Conservation (phyloP, 225 moss, liverwort and hornwort genomes). For the Sphagnum tenellum region DNA sequence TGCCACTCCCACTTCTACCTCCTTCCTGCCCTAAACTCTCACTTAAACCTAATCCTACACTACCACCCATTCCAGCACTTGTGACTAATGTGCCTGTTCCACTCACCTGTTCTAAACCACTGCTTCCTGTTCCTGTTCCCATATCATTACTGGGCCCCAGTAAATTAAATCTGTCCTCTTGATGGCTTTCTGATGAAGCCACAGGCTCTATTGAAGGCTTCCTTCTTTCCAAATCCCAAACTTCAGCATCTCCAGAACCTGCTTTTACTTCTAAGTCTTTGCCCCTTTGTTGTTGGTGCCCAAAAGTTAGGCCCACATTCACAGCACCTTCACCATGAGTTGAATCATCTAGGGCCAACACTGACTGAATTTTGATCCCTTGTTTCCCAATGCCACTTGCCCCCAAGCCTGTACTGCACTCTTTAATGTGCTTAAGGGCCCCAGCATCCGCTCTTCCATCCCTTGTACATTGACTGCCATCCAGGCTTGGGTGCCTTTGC, state of each 20-base stretch:
- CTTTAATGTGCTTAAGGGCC: not conserved
- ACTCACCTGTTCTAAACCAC: constrained; percentile 6
- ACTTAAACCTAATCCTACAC: not conserved
- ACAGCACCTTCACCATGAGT: not conserved
- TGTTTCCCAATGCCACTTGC: not conserved
- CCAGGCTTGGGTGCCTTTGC: not conserved
- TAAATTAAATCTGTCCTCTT: not conserved
- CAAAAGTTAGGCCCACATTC: not conserved
- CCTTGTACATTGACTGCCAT: not conserved
- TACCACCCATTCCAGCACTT: constrained; percentile 4
- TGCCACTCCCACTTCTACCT: constrained; percentile 3
- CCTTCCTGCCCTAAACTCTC: not conserved
- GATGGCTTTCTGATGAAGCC: not conserved
- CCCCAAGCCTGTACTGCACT: not conserved
- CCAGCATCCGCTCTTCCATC: not conserved
- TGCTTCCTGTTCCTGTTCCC: not conserved
- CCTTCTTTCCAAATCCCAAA: not conserved
- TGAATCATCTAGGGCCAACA: not conserved
- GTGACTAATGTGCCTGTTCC: constrained; percentile 2
- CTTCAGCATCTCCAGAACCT: not conserved
- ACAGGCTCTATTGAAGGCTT: not conserved
- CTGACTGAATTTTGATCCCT: no score
- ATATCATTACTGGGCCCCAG: not conserved
- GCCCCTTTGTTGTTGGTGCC: not conserved
- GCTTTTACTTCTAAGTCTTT: not conserved